phyloP scores from a whole-genome alignment of 164 flowering plant genomes.

The Aristolochia californica region DNA sequence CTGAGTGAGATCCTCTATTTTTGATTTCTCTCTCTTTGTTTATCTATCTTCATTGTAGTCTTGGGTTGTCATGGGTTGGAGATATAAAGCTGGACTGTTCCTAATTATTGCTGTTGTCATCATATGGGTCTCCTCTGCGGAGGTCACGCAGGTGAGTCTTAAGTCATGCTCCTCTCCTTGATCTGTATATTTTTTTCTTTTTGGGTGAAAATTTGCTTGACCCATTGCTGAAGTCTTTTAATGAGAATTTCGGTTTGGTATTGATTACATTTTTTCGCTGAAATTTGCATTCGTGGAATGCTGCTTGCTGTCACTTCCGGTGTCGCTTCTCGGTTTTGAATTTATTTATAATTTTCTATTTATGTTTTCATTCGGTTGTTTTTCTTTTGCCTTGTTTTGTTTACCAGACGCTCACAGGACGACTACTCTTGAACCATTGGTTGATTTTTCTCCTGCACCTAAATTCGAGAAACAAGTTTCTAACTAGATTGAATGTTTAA shows the following conservation, averaged over 20 bases:
- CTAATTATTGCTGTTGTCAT: slow-evolving; percentile 69
- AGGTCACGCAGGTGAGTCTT: slow-evolving; percentile 87
- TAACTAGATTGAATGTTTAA: neutral
- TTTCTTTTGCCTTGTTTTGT: neutral
- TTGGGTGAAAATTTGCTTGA: neutral
- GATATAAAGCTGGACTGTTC: slow-evolving; percentile 69
- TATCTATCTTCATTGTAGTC: neutral
- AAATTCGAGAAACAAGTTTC: neutral
- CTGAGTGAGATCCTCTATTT: too few species aligned
- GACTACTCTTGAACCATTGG: neutral
- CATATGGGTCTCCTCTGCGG: slow-evolving; percentile 95
- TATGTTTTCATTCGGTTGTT: neutral
- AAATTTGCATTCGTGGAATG: neutral
- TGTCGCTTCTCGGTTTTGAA: neutral
- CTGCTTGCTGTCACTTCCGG: neutral
- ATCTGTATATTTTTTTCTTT: neutral
- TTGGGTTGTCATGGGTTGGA: slow-evolving; percentile 58
- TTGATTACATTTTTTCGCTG: neutral
- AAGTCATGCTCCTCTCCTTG: neutral
- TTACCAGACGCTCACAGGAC: neutral
- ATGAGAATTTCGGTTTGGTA: neutral
- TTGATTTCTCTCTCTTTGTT: neutral
- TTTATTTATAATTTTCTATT: neutral
- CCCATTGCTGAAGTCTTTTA: neutral
- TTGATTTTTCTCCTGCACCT: neutral